These are phyloP conservation scores for Nyssa sinensis DNA, from an alignment of 148 eudicot species.

Conservation along the genomic window DNA sequence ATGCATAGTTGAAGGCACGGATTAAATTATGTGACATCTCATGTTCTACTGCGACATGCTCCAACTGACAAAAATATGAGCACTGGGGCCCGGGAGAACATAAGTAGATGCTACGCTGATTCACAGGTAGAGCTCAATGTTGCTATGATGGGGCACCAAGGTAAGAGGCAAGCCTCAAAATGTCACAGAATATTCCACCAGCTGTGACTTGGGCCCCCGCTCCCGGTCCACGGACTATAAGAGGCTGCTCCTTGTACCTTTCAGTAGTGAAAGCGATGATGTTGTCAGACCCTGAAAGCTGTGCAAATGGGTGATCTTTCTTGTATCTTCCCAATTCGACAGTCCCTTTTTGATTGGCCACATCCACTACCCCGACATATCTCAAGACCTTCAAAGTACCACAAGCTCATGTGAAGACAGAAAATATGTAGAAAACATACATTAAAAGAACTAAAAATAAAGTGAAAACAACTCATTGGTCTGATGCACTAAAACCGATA, in stretches of 20 bases:
- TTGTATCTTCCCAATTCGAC: slow-evolving; percentile 81
- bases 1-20: background rate
- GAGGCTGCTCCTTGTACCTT: slow-evolving; percentile 84
- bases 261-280: slow-evolving; percentile 84
- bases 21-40: background rate
- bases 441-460: background rate
- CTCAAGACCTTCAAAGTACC: slow-evolving; percentile 66
- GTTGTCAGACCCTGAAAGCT: slow-evolving; percentile 92
- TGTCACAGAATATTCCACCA: slow-evolving; percentile 94
- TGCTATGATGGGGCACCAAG: slow-evolving; percentile 91
- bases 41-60: background rate
- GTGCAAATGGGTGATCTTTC: slow-evolving; percentile 91
- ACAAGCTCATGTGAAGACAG: background rate
- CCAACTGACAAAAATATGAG: background rate
- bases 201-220: slow-evolving; percentile 98
- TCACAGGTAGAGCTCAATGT: background rate
- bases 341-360: slow-evolving; percentile 57
- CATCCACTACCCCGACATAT: slow-evolving; percentile 96
- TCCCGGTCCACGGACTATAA: slow-evolving; percentile 95
- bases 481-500: too few relatives aligned
- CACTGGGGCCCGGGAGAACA: background rate
- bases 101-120: background rate
- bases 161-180: slow-evolving; percentile 82
- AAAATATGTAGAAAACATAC: background rate
- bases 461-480: background rate